phyloP scores from a whole-genome alignment of 2,329 filamentous ascomycete species.

The Magnaporthiopsis rhizophila region DNA sequence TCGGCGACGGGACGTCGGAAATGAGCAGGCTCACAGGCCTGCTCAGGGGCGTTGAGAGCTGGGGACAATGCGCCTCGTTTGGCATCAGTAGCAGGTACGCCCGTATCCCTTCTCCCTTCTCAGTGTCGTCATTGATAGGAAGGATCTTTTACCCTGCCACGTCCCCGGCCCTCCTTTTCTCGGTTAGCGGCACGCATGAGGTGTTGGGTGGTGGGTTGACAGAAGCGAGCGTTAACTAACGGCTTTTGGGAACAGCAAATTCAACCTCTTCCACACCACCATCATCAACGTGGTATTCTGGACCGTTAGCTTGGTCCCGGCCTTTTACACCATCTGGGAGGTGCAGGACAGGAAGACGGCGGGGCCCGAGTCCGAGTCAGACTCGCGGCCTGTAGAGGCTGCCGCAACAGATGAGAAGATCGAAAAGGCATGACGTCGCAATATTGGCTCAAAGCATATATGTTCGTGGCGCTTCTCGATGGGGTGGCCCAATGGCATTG shows the following conservation, averaged over 20 bases:
- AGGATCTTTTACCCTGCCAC: no score
- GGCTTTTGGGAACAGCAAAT: slow-evolving; percentile 12
- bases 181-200: neutral
- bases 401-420: neutral
- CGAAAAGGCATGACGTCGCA: neutral
- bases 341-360: slow-evolving; percentile 12
- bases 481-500: neutral
- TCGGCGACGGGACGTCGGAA: slow-evolving; percentile 16
- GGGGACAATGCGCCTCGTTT: slow-evolving; percentile 17
- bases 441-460: neutral
- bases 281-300: slow-evolving; percentile 18
- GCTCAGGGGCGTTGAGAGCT: slow-evolving; percentile 16
- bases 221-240: neutral
- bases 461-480: no score
- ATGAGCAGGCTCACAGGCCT: slow-evolving; percentile 15
- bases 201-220: neutral
- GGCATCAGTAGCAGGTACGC: slow-evolving; percentile 15
- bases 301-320: slow-evolving; percentile 16
- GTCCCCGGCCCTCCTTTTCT: neutral
- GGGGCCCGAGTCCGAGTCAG: neutral
- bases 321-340: slow-evolving; percentile 14
- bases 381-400: neutral
- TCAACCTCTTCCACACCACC: slow-evolving; percentile 18
- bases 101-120: neutral
- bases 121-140: neutral